phyloP scores from a whole-genome alignment of 1,284 basidiomycete species.

The Heliocybe sulcata region DNA sequence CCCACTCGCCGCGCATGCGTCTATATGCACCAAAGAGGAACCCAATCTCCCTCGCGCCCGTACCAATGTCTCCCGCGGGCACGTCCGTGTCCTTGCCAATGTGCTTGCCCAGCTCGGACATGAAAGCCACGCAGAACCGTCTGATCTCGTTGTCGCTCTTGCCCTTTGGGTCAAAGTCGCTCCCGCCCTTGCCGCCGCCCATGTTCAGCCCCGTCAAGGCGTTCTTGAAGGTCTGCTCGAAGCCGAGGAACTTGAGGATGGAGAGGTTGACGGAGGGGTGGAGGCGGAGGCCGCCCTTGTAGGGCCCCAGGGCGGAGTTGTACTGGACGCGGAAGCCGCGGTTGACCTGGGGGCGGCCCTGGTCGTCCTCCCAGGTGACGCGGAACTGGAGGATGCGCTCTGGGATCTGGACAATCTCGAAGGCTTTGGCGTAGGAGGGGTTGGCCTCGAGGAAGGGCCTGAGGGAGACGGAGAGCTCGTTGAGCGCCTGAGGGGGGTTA shows the following conservation, averaged over 20 bases:
- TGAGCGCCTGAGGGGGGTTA: constrained; percentile 37
- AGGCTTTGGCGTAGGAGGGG: constrained; percentile 67
- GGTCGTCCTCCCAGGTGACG: constrained; percentile 77
- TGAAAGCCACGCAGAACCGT: constrained; percentile 65
- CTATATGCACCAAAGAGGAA: constrained; percentile 75
- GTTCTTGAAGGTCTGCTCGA: constrained; percentile 84
- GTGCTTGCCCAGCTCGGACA: constrained; percentile 67
- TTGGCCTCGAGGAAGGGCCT: constrained; percentile 62
- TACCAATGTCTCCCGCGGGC: constrained; percentile 73
- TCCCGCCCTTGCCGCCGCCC: constrained; percentile 70
- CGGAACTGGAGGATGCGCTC: constrained; percentile 77
- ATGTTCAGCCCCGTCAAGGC: constrained; percentile 74
- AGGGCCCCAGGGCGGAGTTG: constrained; percentile 79
- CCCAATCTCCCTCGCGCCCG: constrained; percentile 65
- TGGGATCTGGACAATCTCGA: constrained; percentile 67
- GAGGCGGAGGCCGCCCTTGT: constrained; percentile 79
- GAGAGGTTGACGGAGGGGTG: constrained; percentile 81
- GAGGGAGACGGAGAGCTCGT: constrained; percentile 63
- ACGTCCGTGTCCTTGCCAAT: constrained; percentile 76
- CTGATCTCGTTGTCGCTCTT: constrained; percentile 74
- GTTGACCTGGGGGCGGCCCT: constrained; percentile 65
- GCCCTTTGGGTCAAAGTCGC: constrained; percentile 80
- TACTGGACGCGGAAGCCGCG: constrained; percentile 74
- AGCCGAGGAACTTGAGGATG: constrained; percentile 83
- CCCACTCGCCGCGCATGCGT: constrained; percentile 69